Percentiles rank a stretch among this genome's conserved stretches.
phyloP scores from a whole-genome alignment of 2,329 filamentous ascomycete genomes.

The Chrysoporthe austroafricana region DNA sequence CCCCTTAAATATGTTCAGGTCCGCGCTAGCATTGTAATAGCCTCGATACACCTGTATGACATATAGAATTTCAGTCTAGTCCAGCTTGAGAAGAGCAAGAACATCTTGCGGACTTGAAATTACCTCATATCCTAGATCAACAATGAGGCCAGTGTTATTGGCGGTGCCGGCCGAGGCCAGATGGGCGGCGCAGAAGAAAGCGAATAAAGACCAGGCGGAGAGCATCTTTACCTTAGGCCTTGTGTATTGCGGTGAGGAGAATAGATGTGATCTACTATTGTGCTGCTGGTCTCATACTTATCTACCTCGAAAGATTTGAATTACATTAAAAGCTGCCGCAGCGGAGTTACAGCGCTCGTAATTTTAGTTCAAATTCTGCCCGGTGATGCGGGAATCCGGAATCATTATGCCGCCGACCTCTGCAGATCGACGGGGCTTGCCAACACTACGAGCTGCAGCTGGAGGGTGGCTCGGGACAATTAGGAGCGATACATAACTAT shows the following conservation, averaged over 20 bases:
- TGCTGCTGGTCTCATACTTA: neutral
- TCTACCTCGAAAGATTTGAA: neutral
- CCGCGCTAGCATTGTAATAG: conserved; percentile 14
- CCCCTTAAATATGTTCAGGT: conserved; percentile 19
- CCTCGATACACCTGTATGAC: conserved; percentile 5
- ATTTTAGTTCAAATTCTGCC: neutral
- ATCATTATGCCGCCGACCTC: neutral
- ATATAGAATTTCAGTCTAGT: neutral
- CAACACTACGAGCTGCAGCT: neutral
- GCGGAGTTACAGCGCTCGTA: neutral
- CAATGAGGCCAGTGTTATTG: neutral
- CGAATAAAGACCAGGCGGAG: neutral
- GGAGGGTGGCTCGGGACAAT: neutral
- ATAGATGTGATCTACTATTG: neutral
- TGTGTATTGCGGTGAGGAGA: neutral
- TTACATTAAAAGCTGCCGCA: neutral
- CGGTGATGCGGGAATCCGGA: neutral
- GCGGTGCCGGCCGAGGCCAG: neutral
- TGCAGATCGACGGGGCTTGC: neutral
- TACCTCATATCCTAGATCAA: conserved; percentile 19
- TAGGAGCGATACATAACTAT: neutral
- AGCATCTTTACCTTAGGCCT: neutral
- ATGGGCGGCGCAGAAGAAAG: neutral
- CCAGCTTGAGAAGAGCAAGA: too few relatives aligned
- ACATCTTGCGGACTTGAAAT: neutral